Base-by-base conservation (phyloP, 2,329 filamentous ascomycete species). In the Talaromyces sp. region DNA sequence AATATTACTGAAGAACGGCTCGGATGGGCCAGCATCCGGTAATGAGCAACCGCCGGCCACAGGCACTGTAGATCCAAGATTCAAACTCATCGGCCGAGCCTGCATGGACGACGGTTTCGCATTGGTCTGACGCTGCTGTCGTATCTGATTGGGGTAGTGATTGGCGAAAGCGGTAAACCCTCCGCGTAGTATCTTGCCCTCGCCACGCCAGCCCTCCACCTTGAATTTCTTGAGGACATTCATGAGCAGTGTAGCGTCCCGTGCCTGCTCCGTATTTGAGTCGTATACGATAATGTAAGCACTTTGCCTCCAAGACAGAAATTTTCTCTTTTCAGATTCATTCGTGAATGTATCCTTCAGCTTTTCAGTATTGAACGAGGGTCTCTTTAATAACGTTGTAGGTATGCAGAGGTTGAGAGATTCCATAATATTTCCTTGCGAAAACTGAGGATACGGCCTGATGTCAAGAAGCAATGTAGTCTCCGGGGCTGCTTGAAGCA, bases 1-100 rank as follows among this genome's bases (percentile, higher is more conserved):
- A 69, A 99, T 98, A 67, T 97, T 98, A 65, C 88, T 87, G 75
- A 98, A 98, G 79, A 99, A 98, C 0, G 93, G 93, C 69, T 96
- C 96, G 0, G 87, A 83, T 0, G 86, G 85, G 64, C 86, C 87
- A 0, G 85, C 80, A 1, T 76, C 70, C 4, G 95, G 95, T 73
- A 98, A 86, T 64, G 86, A 85, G 66, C 96, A 96, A 6, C 93
- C 93, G 63, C 93, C 95, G 63, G 92, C 90, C n/a, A 96, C 89
- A 1, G 91, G 90, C 1, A 88, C 84, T 42, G 92, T 81, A 18
- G 81, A 82, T 16, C 84, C 82, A 5, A 81, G 75, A 28, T 77
- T 75, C 16, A 80, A 76, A 44, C 79, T 80, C 54, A 85, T 82
- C 16, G 83, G 84, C 59, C 84, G 73, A 9, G 79, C 80, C 16